A percentile compares a stretch with the other conserved stretches of the same genome.
These are phyloP conservation scores for Akanthomyces dipterigenus DNA, from an alignment of 2,329 filamentous ascomycete genomes.

Conservation along the genomic window DNA sequence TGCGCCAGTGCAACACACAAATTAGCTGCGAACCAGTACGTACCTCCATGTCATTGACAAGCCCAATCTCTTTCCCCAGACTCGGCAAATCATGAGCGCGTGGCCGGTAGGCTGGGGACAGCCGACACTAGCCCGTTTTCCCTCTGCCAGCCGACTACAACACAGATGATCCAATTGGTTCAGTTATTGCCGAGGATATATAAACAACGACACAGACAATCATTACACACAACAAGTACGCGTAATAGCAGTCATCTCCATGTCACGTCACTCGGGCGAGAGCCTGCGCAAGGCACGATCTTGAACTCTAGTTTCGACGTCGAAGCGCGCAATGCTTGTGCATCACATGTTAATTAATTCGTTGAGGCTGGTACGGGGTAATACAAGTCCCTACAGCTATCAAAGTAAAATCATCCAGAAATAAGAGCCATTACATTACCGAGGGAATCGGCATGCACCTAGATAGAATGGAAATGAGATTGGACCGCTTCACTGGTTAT, in stretches of 20 bases:
- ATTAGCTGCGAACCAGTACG: background rate
- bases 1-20: too few species aligned
- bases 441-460: background rate
- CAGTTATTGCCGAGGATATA: slow-evolving; percentile 1
- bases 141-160: too few species aligned
- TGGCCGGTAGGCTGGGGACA: background rate
- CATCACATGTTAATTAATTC: slow-evolving; percentile 4
- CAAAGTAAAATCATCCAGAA: background rate
- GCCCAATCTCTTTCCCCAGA: slow-evolving; percentile 5
- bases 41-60: background rate
- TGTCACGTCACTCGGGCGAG: background rate
- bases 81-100: background rate
- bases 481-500: background rate
- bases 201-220: background rate
- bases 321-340: background rate
- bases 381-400: background rate
- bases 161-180: slow-evolving; percentile 1
- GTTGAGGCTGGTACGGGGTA: background rate
- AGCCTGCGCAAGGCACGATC: background rate
- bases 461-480: background rate
- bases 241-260: background rate
- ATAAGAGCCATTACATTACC: background rate
- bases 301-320: background rate
- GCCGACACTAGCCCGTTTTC: background rate
- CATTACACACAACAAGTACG: background rate